Evolutionary conservation across 2,329 filamentous ascomycete genomes (phyloP).

Genomic region (Colletotrichum godetiae): DNA sequence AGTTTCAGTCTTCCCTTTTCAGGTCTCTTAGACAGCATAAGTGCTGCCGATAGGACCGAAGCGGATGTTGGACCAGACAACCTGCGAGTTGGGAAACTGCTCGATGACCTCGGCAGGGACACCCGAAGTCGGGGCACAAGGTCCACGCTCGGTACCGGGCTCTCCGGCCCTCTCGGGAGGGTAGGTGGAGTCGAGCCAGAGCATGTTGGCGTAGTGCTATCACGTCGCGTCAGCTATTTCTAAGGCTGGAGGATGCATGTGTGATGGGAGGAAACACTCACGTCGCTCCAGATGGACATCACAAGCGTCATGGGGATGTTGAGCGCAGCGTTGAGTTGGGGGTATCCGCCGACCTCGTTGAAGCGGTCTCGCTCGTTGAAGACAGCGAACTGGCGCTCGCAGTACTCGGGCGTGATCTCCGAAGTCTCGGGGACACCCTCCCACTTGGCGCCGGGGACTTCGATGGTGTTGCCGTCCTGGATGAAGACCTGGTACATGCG

Average conservation of each 20-base stretch:
- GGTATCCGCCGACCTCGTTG: slow-evolving; percentile 62
- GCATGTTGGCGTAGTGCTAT: slow-evolving; percentile 69
- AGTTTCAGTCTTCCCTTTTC: not conserved
- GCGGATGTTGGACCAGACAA: slow-evolving; percentile 62
- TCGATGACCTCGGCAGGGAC: slow-evolving; percentile 56
- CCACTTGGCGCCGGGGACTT: slow-evolving; percentile 37
- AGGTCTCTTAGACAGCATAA: not conserved
- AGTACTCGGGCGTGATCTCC: slow-evolving; percentile 66
- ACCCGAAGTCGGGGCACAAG: slow-evolving; percentile 57
- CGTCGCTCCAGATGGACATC: slow-evolving; percentile 70
- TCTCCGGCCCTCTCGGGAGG: slow-evolving; percentile 47
- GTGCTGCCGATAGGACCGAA: slow-evolving; percentile 60
- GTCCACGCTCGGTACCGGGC: slow-evolving; percentile 58
- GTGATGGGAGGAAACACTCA: slow-evolving; percentile 18
- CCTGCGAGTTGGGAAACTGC: slow-evolving; percentile 50
- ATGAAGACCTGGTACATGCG: slow-evolving; percentile 36
- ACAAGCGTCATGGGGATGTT: slow-evolving; percentile 70
- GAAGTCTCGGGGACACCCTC: slow-evolving; percentile 65
- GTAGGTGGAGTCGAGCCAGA: slow-evolving; percentile 72
- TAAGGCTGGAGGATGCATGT: not conserved
- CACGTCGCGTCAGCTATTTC: not conserved
- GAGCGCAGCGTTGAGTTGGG: slow-evolving; percentile 64
- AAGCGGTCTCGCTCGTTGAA: slow-evolving; percentile 66
- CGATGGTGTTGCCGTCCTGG: slow-evolving; percentile 30
- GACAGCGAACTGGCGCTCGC: slow-evolving; percentile 62